phyloP scores from a whole-genome alignment of 140 eudicot genomes.

The Ambrosia hybrid region DNA sequence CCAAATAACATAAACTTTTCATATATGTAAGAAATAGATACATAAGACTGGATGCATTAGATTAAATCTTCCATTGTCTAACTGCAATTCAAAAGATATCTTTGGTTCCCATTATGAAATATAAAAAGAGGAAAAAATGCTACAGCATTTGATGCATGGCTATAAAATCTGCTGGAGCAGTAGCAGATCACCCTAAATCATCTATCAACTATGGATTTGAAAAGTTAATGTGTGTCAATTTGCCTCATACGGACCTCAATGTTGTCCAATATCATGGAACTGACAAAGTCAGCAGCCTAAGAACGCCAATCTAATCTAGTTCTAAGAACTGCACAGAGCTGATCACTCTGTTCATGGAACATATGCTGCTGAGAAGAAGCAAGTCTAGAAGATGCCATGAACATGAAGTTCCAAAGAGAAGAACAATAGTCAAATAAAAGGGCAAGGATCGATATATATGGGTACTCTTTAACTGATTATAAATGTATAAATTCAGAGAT shows the following conservation, averaged over 20 bases:
- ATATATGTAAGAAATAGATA: background rate
- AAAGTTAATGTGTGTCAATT: conserved; percentile 13
- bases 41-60: conserved; percentile 7
- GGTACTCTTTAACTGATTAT: conserved; percentile 11
- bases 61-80: background rate
- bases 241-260: conserved; percentile 9
- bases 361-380: conserved; percentile 22
- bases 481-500: background rate
- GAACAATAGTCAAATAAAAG: conserved; percentile 4
- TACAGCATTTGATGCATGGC: no score
- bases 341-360: background rate
- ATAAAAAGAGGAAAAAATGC: no score
- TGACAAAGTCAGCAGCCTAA: background rate
- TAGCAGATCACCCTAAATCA: conserved; percentile 18
- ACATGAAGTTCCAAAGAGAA: background rate
- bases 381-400: conserved; percentile 6
- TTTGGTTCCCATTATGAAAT: background rate
- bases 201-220: background rate
- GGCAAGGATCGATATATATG: conserved; percentile 1
- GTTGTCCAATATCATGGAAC: conserved; percentile 9
- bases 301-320: background rate
- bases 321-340: conserved; percentile 15
- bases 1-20: background rate
- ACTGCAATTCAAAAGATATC: background rate
- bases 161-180: background rate